These are phyloP conservation scores for Pseudocercospora vitis DNA, from an alignment of 2,329 filamentous ascomycete species.

Conservation along the genomic window DNA sequence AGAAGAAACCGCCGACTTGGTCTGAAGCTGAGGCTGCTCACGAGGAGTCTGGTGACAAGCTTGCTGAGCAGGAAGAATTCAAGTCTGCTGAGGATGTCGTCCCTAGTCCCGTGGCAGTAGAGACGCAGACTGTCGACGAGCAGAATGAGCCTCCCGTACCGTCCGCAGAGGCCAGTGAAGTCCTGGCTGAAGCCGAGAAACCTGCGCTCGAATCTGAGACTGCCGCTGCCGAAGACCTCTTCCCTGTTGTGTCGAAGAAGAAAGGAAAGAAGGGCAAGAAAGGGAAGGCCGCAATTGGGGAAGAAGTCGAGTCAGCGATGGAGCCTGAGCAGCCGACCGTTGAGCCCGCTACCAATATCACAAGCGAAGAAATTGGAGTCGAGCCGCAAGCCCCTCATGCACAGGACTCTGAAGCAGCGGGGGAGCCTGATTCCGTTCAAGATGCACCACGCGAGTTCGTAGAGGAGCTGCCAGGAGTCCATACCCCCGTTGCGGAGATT, in stretches of 20 bases:
- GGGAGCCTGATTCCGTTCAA: background rate
- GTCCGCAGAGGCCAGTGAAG: background rate
- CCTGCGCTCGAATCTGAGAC: background rate
- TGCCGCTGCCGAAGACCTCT: constrained; percentile 4
- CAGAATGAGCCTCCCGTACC: background rate
- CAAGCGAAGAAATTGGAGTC: background rate
- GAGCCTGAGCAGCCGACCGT: background rate
- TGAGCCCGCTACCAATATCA: background rate
- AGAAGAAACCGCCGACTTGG: constrained; percentile 28
- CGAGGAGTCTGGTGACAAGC: background rate
- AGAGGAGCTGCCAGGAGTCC: background rate
- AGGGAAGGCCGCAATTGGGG: constrained; percentile 3
- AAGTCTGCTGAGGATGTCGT: background rate
- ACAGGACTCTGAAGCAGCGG: background rate
- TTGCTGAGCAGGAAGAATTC: background rate
- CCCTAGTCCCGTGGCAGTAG: background rate
- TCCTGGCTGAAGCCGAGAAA: background rate
- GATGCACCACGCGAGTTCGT: background rate
- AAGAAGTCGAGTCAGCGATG: background rate
- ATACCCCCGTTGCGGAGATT: constrained; percentile 1
- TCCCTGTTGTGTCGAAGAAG: constrained; percentile 17
- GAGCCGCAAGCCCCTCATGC: too few relatives aligned
- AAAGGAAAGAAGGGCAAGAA: constrained; percentile 29
- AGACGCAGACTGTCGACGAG: background rate
- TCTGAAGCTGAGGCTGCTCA: background rate